Base-by-base conservation (phyloP, 2,329 filamentous ascomycete species). In the Colletotrichum sp. region DNA sequence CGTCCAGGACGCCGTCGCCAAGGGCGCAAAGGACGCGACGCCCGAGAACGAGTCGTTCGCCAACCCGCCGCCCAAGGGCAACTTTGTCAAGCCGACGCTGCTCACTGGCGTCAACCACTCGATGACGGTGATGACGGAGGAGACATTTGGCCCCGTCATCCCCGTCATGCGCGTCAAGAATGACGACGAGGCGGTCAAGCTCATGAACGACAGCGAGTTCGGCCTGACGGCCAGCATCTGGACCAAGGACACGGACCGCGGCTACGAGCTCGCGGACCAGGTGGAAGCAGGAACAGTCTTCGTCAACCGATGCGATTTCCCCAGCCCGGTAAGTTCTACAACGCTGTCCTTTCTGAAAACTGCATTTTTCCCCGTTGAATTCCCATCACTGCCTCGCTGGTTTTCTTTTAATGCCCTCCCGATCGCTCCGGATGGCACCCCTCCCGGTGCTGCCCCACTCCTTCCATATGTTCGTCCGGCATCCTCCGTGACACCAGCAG, bases 131-230 rank as follows among this genome's bases (percentile, higher is more conserved):
- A 98, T 98, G 95, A 95, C 89, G 26, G 95, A 98, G 79, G 96
- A 99, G 88, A 98, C 96, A 0, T 99, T 99, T 82, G 96, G 96
- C 0, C 96, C 96, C 2, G 92, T 98, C 21, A 96, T 99, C 80
- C 94, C 96, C 1, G 92, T 98, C 21, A 95, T 96, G 93, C 95
- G 95, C 84, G 96, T 98, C 77, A 92, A 92, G 82, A 88, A 88
- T 79, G 96, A 98, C 81, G 91, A 91, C 21, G 95, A 98, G 85
- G 96, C 96, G 3, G 87, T 98, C 77, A 87, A 89, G 79, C 87
- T 96, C 67, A 98, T 99, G 96, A 98, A 98, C 81, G 96, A 98
- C 83, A 97, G 95, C 86, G 93, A 98, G 79, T 98, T 98, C 83
- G 96, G 96, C 7, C 89, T 99, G 77, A 98, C 96, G 5, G 96